Conservation (phyloP, 23 red algal genomes). For the Gracilaria vermiculophylla region DNA sequence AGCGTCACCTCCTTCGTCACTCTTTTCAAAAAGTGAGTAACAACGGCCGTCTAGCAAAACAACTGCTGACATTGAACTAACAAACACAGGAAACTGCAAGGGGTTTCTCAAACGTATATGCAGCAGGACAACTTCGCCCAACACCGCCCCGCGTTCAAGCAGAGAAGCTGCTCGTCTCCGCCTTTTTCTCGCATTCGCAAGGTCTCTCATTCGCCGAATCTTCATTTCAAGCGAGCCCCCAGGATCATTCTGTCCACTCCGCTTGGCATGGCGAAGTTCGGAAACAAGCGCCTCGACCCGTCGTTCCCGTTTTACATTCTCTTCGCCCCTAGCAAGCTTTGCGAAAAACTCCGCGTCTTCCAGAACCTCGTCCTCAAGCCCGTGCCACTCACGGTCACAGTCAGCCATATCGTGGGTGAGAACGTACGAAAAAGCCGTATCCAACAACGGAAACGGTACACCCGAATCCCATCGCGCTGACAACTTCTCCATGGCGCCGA, state of each 20-base stretch:
- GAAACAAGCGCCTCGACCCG: conserved; percentile 54
- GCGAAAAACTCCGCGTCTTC: conserved; percentile 49
- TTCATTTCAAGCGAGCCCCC: conserved; percentile 66
- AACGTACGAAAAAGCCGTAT: neutral
- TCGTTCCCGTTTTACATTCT: conserved; percentile 27
- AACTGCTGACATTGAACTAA: conserved; percentile 27
- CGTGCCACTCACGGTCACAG: conserved; percentile 24
- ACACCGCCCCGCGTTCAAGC: conserved; percentile 57
- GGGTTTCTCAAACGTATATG: conserved; percentile 31
- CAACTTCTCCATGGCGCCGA: conserved; percentile 3
- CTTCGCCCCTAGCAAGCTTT: neutral
- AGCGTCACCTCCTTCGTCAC: neutral
- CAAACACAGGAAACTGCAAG: conserved; percentile 59
- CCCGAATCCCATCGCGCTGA: conserved; percentile 45
- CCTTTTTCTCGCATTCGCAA: conserved; percentile 2
- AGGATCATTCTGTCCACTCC: conserved; percentile 29
- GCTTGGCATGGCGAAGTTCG: conserved; percentile 41
- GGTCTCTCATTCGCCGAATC: conserved; percentile 56
- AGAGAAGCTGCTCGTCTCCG: conserved; percentile 27
- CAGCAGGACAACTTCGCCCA: conserved; percentile 36
- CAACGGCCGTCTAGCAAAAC: conserved; percentile 35
- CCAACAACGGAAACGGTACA: conserved; percentile 39
- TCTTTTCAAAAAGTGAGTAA: conserved; percentile 14
- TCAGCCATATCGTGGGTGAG: conserved; percentile 37
- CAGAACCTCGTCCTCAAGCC: conserved; percentile 58